Evolutionary conservation across 2,329 filamentous ascomycete species (phyloP), one percentile per base, ranked within the genome.

Genomic region (Lecanosticta acicola): DNA sequence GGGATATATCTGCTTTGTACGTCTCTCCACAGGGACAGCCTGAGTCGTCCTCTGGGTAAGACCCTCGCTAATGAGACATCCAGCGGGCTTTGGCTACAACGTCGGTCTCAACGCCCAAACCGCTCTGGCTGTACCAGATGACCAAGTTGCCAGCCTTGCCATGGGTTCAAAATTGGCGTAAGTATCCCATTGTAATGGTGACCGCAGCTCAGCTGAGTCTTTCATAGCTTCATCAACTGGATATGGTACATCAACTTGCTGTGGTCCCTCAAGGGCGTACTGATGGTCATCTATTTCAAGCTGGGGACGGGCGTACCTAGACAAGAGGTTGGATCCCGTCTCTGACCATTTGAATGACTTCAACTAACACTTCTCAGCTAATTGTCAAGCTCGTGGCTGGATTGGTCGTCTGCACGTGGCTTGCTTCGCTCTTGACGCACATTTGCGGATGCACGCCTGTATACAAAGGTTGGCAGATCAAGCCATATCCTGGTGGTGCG

Each of bases 241-340:
- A 60, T 64, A 40, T 65, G 59, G 57, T 66, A 66, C 41, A 59
- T 66, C 19, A 58, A 50, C 33, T 56, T 62, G 44, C 59, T 65
- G 4, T 66, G 63, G 63, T 59, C 48, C 20, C 41, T 65, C 18
- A 66, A 66, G 38, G 59, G 55, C 2, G 58, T 66, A n/a, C 47
- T 66, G 4, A 49, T 66, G 9, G 59, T 57, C 34, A 55, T 66
- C 4, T 66, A 63, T 41, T 55, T 56, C 49, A 62, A 60, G 42
- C 41, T 51, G 13, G 60, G 45, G 45, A 34, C 18, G 14, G 24
- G 14, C 21, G 11, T 3, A 32, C 11, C 29, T 19, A 33, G 14
- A 21, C 10, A n/a, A 32, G 9, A 16, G n/a, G n/a, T 20, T 24
- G 19, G n/a, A 24, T 4, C 36, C 14, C 11, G 40, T 33, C 16